These are phyloP conservation scores for Hypoxylon sp. DNA, from an alignment of 2,329 filamentous ascomycete species.

Conservation along the genomic window DNA sequence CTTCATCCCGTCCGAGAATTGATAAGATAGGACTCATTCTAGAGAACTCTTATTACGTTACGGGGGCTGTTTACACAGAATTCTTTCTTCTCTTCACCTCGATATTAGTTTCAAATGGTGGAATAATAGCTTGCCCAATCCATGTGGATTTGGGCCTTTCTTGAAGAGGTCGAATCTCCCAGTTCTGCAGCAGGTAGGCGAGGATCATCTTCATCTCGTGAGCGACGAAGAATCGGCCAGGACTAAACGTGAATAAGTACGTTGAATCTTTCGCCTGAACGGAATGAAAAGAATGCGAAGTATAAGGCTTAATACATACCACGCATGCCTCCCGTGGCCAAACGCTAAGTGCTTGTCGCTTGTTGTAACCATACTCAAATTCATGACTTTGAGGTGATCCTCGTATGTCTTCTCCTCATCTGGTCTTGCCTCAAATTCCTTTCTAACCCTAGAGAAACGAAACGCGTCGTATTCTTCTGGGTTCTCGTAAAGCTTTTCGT, in stretches of 20 bases:
- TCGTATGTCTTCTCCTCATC: not conserved
- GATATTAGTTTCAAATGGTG: not conserved
- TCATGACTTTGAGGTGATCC: not conserved
- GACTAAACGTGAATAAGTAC: constrained; percentile 40
- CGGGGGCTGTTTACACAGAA: not conserved
- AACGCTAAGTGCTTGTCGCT: constrained; percentile 56
- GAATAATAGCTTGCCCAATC: not conserved
- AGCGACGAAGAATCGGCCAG: constrained; percentile 58
- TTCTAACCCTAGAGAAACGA: constrained; percentile 52
- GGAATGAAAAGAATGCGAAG: not conserved
- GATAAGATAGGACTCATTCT: not conserved
- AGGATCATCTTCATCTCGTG: constrained; percentile 56
- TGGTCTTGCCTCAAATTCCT: constrained; percentile 32
- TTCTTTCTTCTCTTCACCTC: not conserved
- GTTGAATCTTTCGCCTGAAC: not conserved
- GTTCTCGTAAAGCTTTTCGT: constrained; percentile 55
- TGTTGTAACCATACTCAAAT: constrained; percentile 51
- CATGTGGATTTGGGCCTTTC: not conserved
- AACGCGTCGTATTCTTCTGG: constrained; percentile 57
- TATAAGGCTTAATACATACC: constrained; percentile 47
- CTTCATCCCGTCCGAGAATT: too few relatives aligned
- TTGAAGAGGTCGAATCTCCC: not conserved
- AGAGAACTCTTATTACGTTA: not conserved
- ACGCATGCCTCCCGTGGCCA: constrained; percentile 57
- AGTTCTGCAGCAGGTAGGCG: not conserved